Base-by-base conservation (phyloP, 192 early-diverging fungal species). In the Umbelopsis isabellina region DNA sequence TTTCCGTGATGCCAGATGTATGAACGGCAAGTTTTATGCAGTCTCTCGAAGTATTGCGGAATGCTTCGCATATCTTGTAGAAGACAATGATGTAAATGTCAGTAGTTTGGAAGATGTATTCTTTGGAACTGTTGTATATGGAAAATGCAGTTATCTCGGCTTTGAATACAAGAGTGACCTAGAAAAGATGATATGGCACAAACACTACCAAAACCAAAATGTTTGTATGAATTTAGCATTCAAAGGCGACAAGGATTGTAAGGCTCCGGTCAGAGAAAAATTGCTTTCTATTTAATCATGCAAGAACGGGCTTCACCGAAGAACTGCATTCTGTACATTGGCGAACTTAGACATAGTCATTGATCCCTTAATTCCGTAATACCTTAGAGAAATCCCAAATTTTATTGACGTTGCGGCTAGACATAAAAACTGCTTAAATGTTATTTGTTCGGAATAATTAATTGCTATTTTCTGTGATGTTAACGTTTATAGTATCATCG, bases 21-120 rank as follows among this genome's bases (percentile, higher is more conserved):
- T 61, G 55, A 61, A 61, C 5, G 55, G 55, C 55, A 61, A 61
- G 27, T 61, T 61, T 16, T 61, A 61, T 18, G 55, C 27, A 35
- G 55, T 61, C 18, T 61, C 55, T 3, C 27, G 55, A 61, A 11
- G 33, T n/a, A 35, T 61, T 7, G 55, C 55, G 16, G 55, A 61
- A 35, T 61, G 55, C 55, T 61, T 61, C 13, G 55, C 55, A 16
- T 33, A 61, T 8, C 18, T 61, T 25, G 55, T 61, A n/a, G 27
- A 61, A 12, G 55, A 61, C 4, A 12, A 8, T 7, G 55, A 61
- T 25, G 13, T 35, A 9, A 5, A 1, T 12, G 30, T 61, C 27
- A 61, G 27, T 4, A n/a, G 9, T 15, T 35, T 35, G 15, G 55
- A 61, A 61, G 55, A 61, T 35, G 30, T 61, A 35, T 33, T 61